Evolutionary conservation across 2,329 filamentous ascomycete genomes (phyloP), one percentile per base, ranked within the genome.

Genomic region (Parascedosporium putredinis): DNA sequence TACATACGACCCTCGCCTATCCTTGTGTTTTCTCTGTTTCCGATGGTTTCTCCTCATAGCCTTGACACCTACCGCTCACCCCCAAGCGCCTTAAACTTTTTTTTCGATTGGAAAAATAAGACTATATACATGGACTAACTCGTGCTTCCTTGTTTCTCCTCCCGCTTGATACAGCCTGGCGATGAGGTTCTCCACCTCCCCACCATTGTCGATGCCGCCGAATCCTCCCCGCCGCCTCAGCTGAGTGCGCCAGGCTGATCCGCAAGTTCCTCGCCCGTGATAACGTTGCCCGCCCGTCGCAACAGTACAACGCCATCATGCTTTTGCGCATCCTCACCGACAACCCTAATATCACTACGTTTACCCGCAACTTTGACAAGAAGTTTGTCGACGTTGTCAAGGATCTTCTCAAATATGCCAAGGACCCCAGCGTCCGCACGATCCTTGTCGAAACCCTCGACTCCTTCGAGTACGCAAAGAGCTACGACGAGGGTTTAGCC

Each of bases 291-390:
- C 72, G 71, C 43, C 73, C 87, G 8, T 81, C 86, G 58, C 81
- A 83, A 57, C 91, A 97, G 66, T 97, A 96, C 75, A 96, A 97
- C 69, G 85, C 88, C 55, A 82, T 97, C 60, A 97, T 97, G 93
- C 78, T 98, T 50, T 75, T 94, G 57, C 84, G 91, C 54, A 98
- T 98, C 60, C 72, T 98, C 56, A 76, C 83, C 57, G 90, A 97
- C 65, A 96, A 98, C 63, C 93, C 93, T 0, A 91, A 91, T 25
- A 46, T 54, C 8, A 76, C 78, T 49, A 88, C 82, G 2, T 98
- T 98, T 61, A 95, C 91, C n/a, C 79, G 86, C 56, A 90, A 95
- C 63, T 67, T 97, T 38, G 90, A 96, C 65, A 76, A 83, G 60
- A 88, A 88, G 59, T 97, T 96, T 61, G 79, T 86, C 49, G 76